Conservation (phyloP, 1,284 basidiomycete genomes). For the Anthracocystis walkeri region DNA sequence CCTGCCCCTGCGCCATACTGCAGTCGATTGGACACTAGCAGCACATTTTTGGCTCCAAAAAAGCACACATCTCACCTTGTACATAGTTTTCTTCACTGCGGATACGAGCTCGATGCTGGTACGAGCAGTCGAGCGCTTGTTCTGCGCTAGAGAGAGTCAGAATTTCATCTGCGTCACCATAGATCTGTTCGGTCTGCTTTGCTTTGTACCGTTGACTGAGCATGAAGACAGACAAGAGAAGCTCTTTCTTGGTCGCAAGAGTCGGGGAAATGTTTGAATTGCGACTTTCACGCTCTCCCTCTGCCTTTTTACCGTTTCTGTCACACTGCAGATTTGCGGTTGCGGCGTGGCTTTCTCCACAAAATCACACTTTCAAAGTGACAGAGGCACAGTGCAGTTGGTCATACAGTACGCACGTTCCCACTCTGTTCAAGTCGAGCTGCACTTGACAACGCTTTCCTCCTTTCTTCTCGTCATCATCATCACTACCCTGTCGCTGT, state of each 20-base stretch:
- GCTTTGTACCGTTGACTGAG: too few relatives aligned
- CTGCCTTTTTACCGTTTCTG: not conserved
- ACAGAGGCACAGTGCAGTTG: not conserved
- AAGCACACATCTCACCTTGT: too few relatives aligned
- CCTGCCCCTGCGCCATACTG: not conserved
- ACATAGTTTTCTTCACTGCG: too few relatives aligned
- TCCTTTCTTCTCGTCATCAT: not conserved
- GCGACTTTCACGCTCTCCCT: constrained; percentile 6
- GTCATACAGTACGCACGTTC: not conserved
- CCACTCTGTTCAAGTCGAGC: not conserved
- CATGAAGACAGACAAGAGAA: not conserved
- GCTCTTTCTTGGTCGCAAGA: not conserved
- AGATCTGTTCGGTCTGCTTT: too few relatives aligned
- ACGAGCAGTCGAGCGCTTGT: too few relatives aligned
- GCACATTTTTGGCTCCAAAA: not conserved
- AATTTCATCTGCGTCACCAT: too few relatives aligned
- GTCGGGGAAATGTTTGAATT: constrained; percentile 1
- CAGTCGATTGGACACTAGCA: not conserved
- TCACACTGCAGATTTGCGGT: not conserved
- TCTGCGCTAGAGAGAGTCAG: too few relatives aligned
- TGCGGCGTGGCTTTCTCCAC: constrained; percentile 4
- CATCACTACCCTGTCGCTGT: not conserved
- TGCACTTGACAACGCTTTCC: not conserved
- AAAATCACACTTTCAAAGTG: constrained; percentile 1
- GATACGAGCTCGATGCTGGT: too few relatives aligned